Base-by-base conservation (phyloP, 495 filamentous ascomycete genomes). In the Penicillium turbatum region DNA sequence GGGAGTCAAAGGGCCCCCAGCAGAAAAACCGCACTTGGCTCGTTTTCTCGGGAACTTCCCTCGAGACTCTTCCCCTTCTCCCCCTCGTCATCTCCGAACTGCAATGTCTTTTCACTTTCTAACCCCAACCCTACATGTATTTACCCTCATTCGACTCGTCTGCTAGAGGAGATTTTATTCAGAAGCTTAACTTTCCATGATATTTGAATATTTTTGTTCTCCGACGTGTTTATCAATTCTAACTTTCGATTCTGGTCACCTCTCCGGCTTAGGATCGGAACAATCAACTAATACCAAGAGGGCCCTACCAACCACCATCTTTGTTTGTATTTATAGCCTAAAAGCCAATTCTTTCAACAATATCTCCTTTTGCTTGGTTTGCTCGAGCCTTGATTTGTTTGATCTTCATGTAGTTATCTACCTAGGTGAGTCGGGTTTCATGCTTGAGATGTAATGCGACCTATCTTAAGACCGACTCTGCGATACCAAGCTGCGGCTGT, bases 131-230 rank as follows among this genome's bases (percentile, higher is more conserved):
- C 43, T 36, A 15, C 31, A 13, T 7, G 57, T 76, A 55, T 72
- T 73, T 75, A 58, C 64, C 65, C 73, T 75, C 65, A 40, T 80
- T 79, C 59, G 58, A 69, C 52, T 78, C 76, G 64, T 61, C 56
- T 37, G 2, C 15, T 30, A 24, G 12, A 8, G 53, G 35, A 60
- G 55, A 69, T 43, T 69, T 42, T 15, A n/a, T 0, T 39, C 24
- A 34, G 0, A 27, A 0, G 9, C 8, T 6, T 32, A 9, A 16
- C 40, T 8, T 45, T 13, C 11, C 12, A 43, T 39, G 8, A 13
- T 16, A 10, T 35, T 49, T 1, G 26, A 0, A 17, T 35, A 3
- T 15, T 16, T 5, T 3, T 8, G 13, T 15, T 21, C 2, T 52
- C n/a, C 16, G 26, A 6, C 16, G 27, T 16, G 16, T 54, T 38